Base-by-base conservation (phyloP, 2,329 filamentous ascomycete genomes). In the Claviceps humidiphila region DNA sequence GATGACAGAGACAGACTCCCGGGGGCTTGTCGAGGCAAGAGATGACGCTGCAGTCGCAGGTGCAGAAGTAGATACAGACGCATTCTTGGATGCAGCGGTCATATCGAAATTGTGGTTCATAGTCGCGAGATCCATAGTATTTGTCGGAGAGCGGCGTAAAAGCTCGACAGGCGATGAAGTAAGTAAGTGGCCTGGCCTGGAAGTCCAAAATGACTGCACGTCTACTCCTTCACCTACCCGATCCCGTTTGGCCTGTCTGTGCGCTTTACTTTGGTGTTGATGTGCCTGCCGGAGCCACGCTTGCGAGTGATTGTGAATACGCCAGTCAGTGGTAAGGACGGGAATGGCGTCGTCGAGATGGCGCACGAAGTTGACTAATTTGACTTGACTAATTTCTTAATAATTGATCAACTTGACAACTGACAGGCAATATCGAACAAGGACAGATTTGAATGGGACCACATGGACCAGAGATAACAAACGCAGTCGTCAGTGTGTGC, bases 61-160 rank as follows among this genome's bases (percentile, higher is more conserved):
- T 22, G 41, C 46, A 48, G 30, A 20, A 13, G 8, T 22, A 38
- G 38, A 9, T 17, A 30, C 45, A 47, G 24, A 3, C 24, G 30
- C 39, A 46, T 34, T 46, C 26, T 46, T 8, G 5, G 48, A 17
- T 43, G 44, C 40, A 26, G 47, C 41, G 34, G 6, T 37, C 24
- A 49, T 24, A 24, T 45, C 53, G 22, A 49, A 49, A 45, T 40
- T 50, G 39, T 46, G 47, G 41, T 47, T 53, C 41, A 50, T 42
- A 39, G 43, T 50, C 44, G 48, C 47, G 49, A 52, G 43, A 16
- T 54, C 50, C 55, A 57, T 55, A 20, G 50, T 34, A 45, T 26
- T 41, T 43, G 26, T 37, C 11, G 40, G 44, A 38, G 13, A 47
- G 43, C 20, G 26, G 13, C 49, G 17, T 7, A n/a, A n/a, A 37